A percentile compares a stretch with the other conserved stretches of the same genome.
Evolutionary conservation across 345 rosid genomes (phyloP).

Genomic region (Camelina hispida): DNA sequence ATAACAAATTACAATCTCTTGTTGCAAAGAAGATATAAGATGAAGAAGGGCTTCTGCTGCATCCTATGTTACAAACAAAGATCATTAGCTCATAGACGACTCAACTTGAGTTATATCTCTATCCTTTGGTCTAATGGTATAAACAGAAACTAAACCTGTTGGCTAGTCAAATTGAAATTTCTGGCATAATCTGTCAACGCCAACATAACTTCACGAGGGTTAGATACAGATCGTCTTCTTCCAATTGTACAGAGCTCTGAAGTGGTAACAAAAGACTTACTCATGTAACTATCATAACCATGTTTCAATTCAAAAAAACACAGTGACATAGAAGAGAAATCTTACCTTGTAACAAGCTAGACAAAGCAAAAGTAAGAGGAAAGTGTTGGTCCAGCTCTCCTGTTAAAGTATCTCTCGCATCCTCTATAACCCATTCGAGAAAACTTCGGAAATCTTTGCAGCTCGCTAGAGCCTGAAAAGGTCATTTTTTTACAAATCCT

Average conservation of each 20-base stretch:
- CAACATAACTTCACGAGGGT: constrained; percentile 72
- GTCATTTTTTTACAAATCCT: constrained; percentile 1
- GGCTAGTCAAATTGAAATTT: constrained; percentile 72
- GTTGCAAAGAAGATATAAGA: constrained; percentile 74
- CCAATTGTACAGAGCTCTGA: constrained; percentile 55
- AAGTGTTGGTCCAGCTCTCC: constrained; percentile 53
- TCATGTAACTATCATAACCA: not conserved
- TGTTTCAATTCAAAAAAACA: not conserved
- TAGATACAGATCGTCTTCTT: constrained; percentile 53
- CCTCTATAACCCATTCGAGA: constrained; percentile 63
- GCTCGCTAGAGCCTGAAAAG: constrained; percentile 76
- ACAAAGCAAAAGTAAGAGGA: constrained; percentile 70
- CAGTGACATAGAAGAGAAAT: not conserved
- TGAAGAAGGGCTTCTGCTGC: constrained; percentile 93
- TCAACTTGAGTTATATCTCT: not conserved
- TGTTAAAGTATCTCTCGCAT: constrained; percentile 41
- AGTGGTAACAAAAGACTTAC: not conserved
- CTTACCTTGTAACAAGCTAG: constrained; percentile 65
- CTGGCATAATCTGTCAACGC: constrained; percentile 61
- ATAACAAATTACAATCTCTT: constrained; percentile 66
- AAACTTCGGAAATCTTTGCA: constrained; percentile 65
- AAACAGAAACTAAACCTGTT: constrained; percentile 60
- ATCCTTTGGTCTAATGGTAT: not conserved
- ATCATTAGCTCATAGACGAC: constrained; percentile 17
- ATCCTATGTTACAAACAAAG: constrained; percentile 57